These are phyloP conservation scores for Phytophthora palmivora DNA, from an alignment of 352 stramenopile genomes.

Conservation along the genomic window DNA sequence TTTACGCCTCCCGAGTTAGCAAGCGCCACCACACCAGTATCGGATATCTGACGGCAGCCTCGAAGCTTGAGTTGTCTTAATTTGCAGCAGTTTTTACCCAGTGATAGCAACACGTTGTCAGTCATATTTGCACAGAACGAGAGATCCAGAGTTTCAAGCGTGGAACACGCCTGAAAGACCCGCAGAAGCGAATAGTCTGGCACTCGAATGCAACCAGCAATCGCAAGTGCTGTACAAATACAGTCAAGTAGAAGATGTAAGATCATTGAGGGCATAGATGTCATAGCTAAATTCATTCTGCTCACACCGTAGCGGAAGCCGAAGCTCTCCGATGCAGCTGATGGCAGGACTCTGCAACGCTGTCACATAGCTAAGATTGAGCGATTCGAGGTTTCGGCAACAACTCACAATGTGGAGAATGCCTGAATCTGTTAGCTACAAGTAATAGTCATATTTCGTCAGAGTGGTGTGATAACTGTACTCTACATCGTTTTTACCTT, in stretches of 20 bases:
- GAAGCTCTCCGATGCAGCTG: slow-evolving; percentile 60
- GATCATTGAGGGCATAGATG: neutral
- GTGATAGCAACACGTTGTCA: slow-evolving; percentile 78
- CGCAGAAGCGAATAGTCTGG: slow-evolving; percentile 83
- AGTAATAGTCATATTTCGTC: neutral
- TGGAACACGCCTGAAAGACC: slow-evolving; percentile 76
- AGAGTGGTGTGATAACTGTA: too few relatives aligned
- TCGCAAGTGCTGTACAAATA: slow-evolving; percentile 47
- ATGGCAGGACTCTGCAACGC: slow-evolving; percentile 59
- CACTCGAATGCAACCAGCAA: slow-evolving; percentile 83
- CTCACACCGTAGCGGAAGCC: slow-evolving; percentile 59
- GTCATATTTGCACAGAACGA: slow-evolving; percentile 83
- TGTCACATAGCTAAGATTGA: slow-evolving; percentile 68
- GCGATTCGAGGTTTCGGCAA: slow-evolving; percentile 55
- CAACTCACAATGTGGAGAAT: slow-evolving; percentile 58
- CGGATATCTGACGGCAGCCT: slow-evolving; percentile 89
- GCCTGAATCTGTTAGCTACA: slow-evolving; percentile 65
- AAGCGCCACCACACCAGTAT: slow-evolving; percentile 85
- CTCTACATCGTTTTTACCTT: too few relatives aligned
- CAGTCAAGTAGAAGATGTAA: slow-evolving; percentile 2
- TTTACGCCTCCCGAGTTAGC: slow-evolving; percentile 61
- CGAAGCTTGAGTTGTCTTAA: slow-evolving; percentile 76
- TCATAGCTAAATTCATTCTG: slow-evolving; percentile 1
- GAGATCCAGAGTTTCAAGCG: slow-evolving; percentile 75
- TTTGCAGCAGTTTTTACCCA: slow-evolving; percentile 68